Conservation (phyloP, 2,329 filamentous ascomycete species). For the Diaporthe vaccinii region DNA sequence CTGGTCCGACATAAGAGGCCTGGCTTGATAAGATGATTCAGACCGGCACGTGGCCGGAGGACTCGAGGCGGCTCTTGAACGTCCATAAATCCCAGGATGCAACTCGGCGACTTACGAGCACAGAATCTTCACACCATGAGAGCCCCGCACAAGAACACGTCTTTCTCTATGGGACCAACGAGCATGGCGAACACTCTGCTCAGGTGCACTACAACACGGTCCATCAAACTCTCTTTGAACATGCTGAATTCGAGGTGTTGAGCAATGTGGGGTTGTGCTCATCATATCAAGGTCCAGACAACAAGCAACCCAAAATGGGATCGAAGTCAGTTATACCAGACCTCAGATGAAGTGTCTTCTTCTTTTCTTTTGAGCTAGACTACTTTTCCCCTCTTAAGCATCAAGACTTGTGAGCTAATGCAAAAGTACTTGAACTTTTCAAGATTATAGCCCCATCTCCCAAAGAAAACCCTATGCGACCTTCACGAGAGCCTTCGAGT, state of each 20-base stretch:
- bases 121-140: background rate
- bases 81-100: background rate
- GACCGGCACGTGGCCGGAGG: background rate
- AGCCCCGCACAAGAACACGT: background rate
- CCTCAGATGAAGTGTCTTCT: background rate
- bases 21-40: background rate
- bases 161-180: background rate
- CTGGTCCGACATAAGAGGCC: background rate
- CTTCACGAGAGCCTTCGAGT: background rate
- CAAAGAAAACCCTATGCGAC: background rate
- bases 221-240: background rate
- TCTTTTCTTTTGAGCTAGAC: background rate
- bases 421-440: background rate
- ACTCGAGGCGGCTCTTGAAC: background rate
- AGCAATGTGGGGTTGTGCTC: background rate
- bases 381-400: background rate
- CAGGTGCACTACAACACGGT: background rate
- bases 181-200: background rate
- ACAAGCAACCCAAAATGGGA: background rate
- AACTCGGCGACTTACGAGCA: background rate
- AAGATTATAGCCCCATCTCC: background rate
- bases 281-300: background rate
- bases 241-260: background rate
- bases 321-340: background rate
- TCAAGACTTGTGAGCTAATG: background rate